Conservation (phyloP, 441 rosid genomes). For the Gossypium lobatum region DNA sequence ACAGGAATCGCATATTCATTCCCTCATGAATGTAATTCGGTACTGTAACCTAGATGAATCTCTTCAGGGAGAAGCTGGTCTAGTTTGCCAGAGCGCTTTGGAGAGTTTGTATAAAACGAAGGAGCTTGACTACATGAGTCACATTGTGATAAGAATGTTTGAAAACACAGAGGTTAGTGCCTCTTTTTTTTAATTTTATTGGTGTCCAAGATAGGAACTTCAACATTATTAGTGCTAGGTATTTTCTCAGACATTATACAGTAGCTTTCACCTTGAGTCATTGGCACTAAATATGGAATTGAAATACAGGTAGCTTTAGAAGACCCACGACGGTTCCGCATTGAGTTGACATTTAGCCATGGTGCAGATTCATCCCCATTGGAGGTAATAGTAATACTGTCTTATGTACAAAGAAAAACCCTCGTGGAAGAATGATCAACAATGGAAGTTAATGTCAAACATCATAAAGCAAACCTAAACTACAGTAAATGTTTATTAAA, state of each 20-base stretch:
- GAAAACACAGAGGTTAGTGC: slow-evolving; percentile 76
- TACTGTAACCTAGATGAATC: slow-evolving; percentile 98
- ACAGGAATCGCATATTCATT: slow-evolving; percentile 99
- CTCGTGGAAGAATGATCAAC: neutral
- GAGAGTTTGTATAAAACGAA: slow-evolving; percentile 84
- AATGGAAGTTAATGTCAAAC: neutral
- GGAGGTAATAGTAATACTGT: slow-evolving; percentile 45
- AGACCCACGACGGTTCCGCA: slow-evolving; percentile 82
- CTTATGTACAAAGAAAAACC: neutral
- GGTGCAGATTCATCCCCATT: slow-evolving; percentile 98
- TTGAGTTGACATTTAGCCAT: slow-evolving; percentile 94
- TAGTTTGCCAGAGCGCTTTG: slow-evolving; percentile 67
- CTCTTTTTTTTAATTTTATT: neutral
- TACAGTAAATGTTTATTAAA: neutral
- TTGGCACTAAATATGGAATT: slow-evolving; percentile 11
- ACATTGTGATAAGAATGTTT: slow-evolving; percentile 91
- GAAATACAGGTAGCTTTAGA: slow-evolving; percentile 67
- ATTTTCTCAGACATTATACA: neutral
- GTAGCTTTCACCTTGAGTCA: neutral
- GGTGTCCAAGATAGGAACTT: neutral
- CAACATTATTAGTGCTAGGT: neutral
- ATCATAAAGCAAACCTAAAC: neutral
- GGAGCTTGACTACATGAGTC: slow-evolving; percentile 99
- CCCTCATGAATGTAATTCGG: slow-evolving; percentile 95
- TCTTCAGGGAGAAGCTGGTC: slow-evolving; percentile 94